Evolutionary conservation across 1,139 yeast species (phyloP).

Genomic region (Sugiyamaella xylanicola): DNA sequence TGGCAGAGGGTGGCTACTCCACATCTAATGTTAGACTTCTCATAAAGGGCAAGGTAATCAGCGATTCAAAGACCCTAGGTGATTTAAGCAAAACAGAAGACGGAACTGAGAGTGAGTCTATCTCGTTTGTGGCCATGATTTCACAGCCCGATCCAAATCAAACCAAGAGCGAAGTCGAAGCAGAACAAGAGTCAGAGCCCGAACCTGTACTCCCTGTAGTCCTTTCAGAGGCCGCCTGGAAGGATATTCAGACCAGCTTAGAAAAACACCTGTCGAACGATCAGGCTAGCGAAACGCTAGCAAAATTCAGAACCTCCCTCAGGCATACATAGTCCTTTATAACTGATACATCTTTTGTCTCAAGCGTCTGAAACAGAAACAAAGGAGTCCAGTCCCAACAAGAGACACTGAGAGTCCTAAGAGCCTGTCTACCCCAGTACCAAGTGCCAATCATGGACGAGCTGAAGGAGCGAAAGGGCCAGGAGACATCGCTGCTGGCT

Average conservation of each 20-base stretch:
- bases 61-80: slow-evolving; percentile 32
- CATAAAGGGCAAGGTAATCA: slow-evolving; percentile 38
- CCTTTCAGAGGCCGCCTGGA: slow-evolving; percentile 19
- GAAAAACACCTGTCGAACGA: slow-evolving; percentile 10
- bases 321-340: no score
- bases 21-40: slow-evolving; percentile 34
- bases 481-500: no score
- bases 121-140: slow-evolving; percentile 21
- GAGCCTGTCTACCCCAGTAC: no score
- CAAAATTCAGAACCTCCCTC: slow-evolving; percentile 21
- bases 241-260: slow-evolving; percentile 16
- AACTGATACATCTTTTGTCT: no score
- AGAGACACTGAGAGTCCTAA: no score
- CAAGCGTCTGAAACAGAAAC: no score
- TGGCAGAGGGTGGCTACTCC: slow-evolving; percentile 24
- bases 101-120: neutral
- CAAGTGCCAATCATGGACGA: no score
- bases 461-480: no score
- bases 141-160: slow-evolving; percentile 9
- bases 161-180: slow-evolving; percentile 1
- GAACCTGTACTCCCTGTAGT: slow-evolving; percentile 18
- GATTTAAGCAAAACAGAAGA: slow-evolving; percentile 12
- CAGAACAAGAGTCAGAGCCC: slow-evolving; percentile 8
- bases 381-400: no score
- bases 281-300: slow-evolving; percentile 24